Evolutionary conservation across 2,329 filamentous ascomycete genomes (phyloP), one percentile per base, ranked within the genome.

Genomic region (Aspergillus proliferans): DNA sequence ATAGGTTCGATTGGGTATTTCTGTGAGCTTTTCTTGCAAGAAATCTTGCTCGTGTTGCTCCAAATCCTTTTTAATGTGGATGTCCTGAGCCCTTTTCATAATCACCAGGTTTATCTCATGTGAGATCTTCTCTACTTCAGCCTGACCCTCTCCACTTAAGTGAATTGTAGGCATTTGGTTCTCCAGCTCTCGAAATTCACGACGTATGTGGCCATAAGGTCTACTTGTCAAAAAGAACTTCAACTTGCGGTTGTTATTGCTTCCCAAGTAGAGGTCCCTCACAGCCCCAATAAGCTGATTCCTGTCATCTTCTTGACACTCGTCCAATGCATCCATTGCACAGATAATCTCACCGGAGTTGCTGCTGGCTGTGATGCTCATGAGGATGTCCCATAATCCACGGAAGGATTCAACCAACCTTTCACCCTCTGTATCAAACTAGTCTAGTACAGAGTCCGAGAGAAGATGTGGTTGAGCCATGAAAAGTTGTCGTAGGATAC

Each of bases 281-380:
- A 73, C 41, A 2, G 52, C 56, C 2, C 59, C 6, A 2, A 55
- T 51, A 6, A 73, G 48, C 5, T 55, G 47, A 9, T 22, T 26
- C 6, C 53, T 45, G 14, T 57, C 61, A 14, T 21, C 9, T 0
- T 51, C 45, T 1, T 59, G 43, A 47, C 72, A 75, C 53, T 75
- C 71, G 44, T 75, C 71, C 2, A 75, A 46, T 4, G 69, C 71
- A 56, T 76, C 72, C 1, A 75, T 43, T 22, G 75, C 47, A 46
- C 65, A 71, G 18, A 72, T 45, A 9, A 70, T 53, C 34, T 67
- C 56, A 1, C 55, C 54, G 0, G 46, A 47, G 4, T 52, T 34
- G 0, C 47, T 4, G 24, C 60, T 28, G 3, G 33, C 39, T 9
- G 58, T 46, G 4, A 45, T 51, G 2, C 28, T 42, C 6, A 62